Evolutionary conservation across 768 basidiomycete species (phyloP), one percentile per base, ranked within the genome.

Genomic region (Tulasnella sp.): DNA sequence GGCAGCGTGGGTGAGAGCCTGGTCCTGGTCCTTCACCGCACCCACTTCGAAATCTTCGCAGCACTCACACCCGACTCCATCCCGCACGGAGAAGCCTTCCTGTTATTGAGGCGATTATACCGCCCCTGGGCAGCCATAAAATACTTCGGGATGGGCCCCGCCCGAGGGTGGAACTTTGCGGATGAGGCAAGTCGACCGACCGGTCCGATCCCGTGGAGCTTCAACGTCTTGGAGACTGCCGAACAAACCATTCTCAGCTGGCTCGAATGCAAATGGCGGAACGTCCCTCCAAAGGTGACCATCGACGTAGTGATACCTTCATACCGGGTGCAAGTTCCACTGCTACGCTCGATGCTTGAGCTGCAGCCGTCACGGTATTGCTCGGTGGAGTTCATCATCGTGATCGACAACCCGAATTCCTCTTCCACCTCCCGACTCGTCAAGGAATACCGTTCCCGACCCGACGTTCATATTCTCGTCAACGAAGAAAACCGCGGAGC

Each of bases 61-160:
- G 44, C 46, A 12, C 27, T 48, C 39, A n/a, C 34, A 10, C 73
- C 40, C 38, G 34, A 14, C 38, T 1, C 39, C 14, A 40, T 74
- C 19, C 31, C 39, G 0, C 73, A 14, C 16, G 40, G 12, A 82
- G 90, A 91, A 73, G 89, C 89, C 0, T 89, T 90, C 75, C 88
- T 89, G 0, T 91, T 87, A 83, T 82, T 91, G 0, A 91, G 86
- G 83, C 91, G 91, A 83, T 86, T 91, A 3, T 91, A 91, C 82
- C 87, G 90, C 16, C 87, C 89, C 8, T 91, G 88, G 86, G 87
- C 86, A 12, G 88, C 88, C 89, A 0, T 81, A 38, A 12, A 89
- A 90, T 89, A 21, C 83, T 0, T 84, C 84, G 1, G 40, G 38
- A 40, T 83, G 88, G 31, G 83, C 91, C 62, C 84, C 83, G 12